phyloP scores from a whole-genome alignment of 1,284 basidiomycete species.

The Puccinia novopanici region DNA sequence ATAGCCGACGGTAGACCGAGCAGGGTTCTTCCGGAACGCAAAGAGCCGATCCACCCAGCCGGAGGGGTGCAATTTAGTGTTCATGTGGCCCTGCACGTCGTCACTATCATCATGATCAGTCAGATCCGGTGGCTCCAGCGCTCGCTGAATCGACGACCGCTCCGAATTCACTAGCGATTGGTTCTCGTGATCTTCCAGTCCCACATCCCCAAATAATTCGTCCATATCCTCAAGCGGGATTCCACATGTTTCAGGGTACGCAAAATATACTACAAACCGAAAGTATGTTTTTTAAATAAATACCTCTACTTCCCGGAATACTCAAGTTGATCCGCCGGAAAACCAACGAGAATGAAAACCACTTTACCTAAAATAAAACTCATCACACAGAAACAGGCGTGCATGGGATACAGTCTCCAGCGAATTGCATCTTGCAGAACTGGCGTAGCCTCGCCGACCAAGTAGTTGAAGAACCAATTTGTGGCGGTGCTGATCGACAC shows the following conservation, averaged over 20 bases:
- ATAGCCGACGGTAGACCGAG: not conserved
- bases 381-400: conserved; percentile 86
- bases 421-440: conserved; percentile 82
- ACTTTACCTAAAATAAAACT: conserved; percentile 80
- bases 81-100: not conserved
- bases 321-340: not conserved
- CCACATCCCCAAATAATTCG: conserved; percentile 62
- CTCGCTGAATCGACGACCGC: conserved; percentile 51
- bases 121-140: conserved; percentile 49
- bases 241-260: conserved; percentile 68
- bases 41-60: conserved; percentile 11
- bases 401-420: conserved; percentile 94
- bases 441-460: conserved; percentile 84
- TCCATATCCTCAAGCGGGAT: conserved; percentile 65
- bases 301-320: not conserved
- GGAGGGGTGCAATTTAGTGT: not conserved
- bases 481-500: conserved; percentile 85
- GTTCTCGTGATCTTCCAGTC: conserved; percentile 47
- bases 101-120: not conserved
- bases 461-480: conserved; percentile 60
- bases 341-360: conserved; percentile 40
- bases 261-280: conserved; percentile 60
- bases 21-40: not conserved
- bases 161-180: conserved; percentile 50
- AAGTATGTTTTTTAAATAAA: not conserved